Percentiles rank a stretch among this genome's conserved stretches.
These are phyloP conservation scores for Tuber indicum DNA, from an alignment of 495 filamentous ascomycete species.

Conservation along the genomic window DNA sequence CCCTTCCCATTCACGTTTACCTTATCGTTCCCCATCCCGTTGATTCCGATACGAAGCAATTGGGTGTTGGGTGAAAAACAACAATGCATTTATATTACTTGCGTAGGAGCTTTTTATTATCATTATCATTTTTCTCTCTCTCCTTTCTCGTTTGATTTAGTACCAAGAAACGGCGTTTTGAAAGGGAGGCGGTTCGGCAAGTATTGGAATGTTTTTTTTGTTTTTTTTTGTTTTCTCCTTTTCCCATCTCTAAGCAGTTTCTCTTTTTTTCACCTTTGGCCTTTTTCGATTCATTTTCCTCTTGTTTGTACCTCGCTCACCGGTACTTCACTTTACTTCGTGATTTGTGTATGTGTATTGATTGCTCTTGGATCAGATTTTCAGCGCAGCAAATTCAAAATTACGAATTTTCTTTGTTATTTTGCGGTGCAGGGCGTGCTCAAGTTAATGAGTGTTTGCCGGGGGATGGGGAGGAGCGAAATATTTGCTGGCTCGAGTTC, in stretches of 20 bases:
- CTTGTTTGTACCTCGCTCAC: not conserved
- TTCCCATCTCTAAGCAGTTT: not conserved
- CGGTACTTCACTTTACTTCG: not conserved
- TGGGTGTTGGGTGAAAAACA: not conserved
- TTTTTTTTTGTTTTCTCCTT: conserved; percentile 10
- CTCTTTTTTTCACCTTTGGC: not conserved
- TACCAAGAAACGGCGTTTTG: conserved; percentile 20
- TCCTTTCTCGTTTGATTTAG: not conserved
- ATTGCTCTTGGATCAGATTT: not conserved
- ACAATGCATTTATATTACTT: conserved; percentile 2
- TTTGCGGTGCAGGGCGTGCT: not conserved
- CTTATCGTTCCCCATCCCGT: not conserved
- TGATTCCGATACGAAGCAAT: not conserved
- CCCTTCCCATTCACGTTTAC: not conserved
- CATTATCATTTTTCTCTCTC: not conserved
- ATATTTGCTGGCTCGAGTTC: not conserved
- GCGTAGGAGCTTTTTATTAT: conserved; percentile 27
- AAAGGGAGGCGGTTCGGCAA: conserved; percentile 23
- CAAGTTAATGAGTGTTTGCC: not conserved
- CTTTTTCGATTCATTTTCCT: not conserved
- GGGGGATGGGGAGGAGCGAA: not conserved
- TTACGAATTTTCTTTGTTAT: conserved; percentile 1
- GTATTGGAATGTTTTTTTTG: conserved; percentile 28
- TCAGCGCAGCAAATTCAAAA: not conserved
- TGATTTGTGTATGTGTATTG: not conserved